A percentile compares a stretch with the other conserved stretches of the same genome.
phyloP scores from a whole-genome alignment of 2,329 filamentous ascomycete species.

The Apiospora marii region DNA sequence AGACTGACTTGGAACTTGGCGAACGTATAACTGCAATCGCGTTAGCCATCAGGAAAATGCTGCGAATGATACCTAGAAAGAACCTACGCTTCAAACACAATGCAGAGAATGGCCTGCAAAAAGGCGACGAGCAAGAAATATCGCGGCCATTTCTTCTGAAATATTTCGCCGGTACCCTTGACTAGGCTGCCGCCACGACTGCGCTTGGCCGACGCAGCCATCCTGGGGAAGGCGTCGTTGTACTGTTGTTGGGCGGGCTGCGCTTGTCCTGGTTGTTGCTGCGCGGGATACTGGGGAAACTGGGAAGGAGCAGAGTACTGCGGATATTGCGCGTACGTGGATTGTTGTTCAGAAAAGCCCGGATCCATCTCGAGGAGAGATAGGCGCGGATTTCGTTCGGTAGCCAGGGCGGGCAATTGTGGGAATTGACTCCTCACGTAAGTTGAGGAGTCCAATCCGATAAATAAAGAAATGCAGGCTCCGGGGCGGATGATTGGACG shows the following conservation, averaged over 20 bases:
- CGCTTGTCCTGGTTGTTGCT: slow-evolving; percentile 29
- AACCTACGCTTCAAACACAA: slow-evolving; percentile 86
- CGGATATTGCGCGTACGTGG: slow-evolving; percentile 30
- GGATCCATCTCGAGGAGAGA: slow-evolving; percentile 52
- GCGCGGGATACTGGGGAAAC: slow-evolving; percentile 10
- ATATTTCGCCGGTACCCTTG: slow-evolving; percentile 71
- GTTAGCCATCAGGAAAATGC: slow-evolving; percentile 22
- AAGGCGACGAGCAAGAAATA: slow-evolving; percentile 78
- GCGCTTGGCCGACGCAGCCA: slow-evolving; percentile 44
- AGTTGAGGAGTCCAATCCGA: slow-evolving; percentile 29
- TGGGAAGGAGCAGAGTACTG: slow-evolving; percentile 22
- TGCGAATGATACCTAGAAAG: slow-evolving; percentile 1
- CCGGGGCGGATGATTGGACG: not conserved
- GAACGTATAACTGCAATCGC: slow-evolving; percentile 78
- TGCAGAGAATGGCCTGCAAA: slow-evolving; percentile 79
- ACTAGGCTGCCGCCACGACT: slow-evolving; percentile 43
- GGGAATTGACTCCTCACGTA: slow-evolving; percentile 37
- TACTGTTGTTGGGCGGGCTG: slow-evolving; percentile 36
- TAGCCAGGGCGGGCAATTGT: slow-evolving; percentile 54
- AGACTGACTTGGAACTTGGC: slow-evolving; percentile 79
- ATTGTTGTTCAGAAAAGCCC: slow-evolving; percentile 36
- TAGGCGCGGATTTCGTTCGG: slow-evolving; percentile 53
- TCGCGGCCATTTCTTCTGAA: slow-evolving; percentile 88
- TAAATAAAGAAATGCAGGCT: slow-evolving; percentile 4
- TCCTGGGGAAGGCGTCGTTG: slow-evolving; percentile 44